These are phyloP conservation scores for Neurospora sp. DNA, from an alignment of 2,329 filamentous ascomycete species.

Conservation along the genomic window DNA sequence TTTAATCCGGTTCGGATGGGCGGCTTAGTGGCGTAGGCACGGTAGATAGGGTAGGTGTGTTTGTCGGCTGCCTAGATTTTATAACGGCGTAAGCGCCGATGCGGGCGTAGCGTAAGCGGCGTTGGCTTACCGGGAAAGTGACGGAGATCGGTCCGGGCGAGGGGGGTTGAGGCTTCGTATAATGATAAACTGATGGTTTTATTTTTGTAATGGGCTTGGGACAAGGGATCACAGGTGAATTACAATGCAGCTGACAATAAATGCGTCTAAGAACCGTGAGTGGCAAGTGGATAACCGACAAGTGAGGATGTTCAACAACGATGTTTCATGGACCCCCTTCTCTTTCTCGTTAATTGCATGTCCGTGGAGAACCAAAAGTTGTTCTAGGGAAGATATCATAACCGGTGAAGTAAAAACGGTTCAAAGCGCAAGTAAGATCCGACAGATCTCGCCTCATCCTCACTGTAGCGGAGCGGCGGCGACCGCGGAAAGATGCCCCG, in stretches of 20 bases:
- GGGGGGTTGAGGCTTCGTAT: neutral
- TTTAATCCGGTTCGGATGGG: neutral
- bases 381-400: neutral
- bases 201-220: too few species aligned
- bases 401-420: neutral
- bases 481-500: neutral
- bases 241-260: too few species aligned
- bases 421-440: neutral
- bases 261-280: too few species aligned
- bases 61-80: neutral
- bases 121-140: neutral
- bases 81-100: neutral
- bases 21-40: neutral
- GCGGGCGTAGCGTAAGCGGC: neutral
- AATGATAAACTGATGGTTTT: neutral
- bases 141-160: neutral
- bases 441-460: neutral
- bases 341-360: neutral
- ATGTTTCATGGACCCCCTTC: too few species aligned
- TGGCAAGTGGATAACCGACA: too few species aligned
- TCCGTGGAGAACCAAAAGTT: too few species aligned
- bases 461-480: neutral
- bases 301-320: too few species aligned
- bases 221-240: too few species aligned
- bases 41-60: too few species aligned